Percentiles rank a stretch among this genome's conserved stretches.
Evolutionary conservation across 441 rosid species (phyloP).

Genomic region (Populus hybrid): DNA sequence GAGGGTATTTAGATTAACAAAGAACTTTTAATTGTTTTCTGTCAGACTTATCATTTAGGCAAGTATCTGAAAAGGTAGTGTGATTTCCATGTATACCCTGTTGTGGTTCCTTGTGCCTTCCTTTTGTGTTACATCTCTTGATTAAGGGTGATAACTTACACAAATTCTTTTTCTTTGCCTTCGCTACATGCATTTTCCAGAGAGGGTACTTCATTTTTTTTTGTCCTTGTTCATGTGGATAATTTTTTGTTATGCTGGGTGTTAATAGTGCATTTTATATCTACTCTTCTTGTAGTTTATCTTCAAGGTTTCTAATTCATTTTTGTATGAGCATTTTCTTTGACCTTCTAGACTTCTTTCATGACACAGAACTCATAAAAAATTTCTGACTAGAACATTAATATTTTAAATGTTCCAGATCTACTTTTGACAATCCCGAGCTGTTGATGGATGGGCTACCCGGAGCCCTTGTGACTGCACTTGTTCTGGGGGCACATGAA

Average conservation of each 20-base stretch:
- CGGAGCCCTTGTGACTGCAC: slow-evolving; percentile 82
- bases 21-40: not conserved
- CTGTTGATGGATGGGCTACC: slow-evolving; percentile 58
- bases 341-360: not conserved
- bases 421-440: not conserved
- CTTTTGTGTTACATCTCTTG: too few species aligned
- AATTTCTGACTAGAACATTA: slow-evolving; percentile 9
- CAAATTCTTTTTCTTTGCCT: not conserved
- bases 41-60: not conserved
- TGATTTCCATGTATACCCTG: not conserved
- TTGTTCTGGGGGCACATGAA: slow-evolving; percentile 80
- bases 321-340: slow-evolving; percentile 4
- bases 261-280: not conserved
- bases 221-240: not conserved
- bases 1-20: not conserved
- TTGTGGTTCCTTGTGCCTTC: not conserved
- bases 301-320: not conserved
- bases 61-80: not conserved
- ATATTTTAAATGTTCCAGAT: slow-evolving; percentile 40
- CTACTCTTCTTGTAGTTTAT: not conserved
- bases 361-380: not conserved
- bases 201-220: not conserved
- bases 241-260: not conserved
- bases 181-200: not conserved
- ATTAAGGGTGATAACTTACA: not conserved